These are phyloP conservation scores for Didymella sp. DNA, from an alignment of 2,329 filamentous ascomycete genomes.

Conservation along the genomic window DNA sequence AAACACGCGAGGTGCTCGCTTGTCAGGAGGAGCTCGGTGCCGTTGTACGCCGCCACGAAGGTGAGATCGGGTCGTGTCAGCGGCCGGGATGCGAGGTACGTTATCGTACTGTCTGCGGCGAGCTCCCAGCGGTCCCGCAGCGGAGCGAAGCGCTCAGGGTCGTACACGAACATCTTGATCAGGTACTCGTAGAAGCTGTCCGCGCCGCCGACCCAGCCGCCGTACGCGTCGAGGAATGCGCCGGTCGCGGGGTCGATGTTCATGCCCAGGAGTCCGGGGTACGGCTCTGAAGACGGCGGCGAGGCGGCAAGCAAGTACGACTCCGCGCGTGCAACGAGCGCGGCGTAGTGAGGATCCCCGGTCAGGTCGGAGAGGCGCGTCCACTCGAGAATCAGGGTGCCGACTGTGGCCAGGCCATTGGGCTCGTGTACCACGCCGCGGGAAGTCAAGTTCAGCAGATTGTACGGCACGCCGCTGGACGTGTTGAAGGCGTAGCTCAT, in stretches of 20 bases:
- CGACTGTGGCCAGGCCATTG: conserved; percentile 78
- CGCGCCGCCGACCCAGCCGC: conserved; percentile 78
- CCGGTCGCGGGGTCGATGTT: conserved; percentile 70
- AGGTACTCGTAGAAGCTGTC: conserved; percentile 91
- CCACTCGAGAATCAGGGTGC: conserved; percentile 85
- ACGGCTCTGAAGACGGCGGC: conserved; percentile 70
- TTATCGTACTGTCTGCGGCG: conserved; percentile 78
- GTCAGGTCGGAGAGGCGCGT: conserved; percentile 78
- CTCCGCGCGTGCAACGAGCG: conserved; percentile 71
- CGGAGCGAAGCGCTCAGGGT: conserved; percentile 65
- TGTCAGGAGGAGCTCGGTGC: conserved; percentile 48
- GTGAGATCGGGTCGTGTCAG: conserved; percentile 71
- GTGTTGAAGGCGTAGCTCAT: conserved; percentile 82
- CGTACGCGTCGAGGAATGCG: conserved; percentile 68
- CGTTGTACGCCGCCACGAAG: conserved; percentile 68
- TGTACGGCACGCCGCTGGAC: conserved; percentile 74
- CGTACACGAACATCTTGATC: conserved; percentile 89
- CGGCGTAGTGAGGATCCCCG: conserved; percentile 69
- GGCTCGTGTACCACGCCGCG: conserved; percentile 57
- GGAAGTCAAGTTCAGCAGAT: conserved; percentile 67
- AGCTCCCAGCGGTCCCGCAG: conserved; percentile 77
- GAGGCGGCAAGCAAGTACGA: conserved; percentile 72
- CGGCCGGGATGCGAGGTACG: conserved; percentile 73
- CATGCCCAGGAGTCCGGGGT: conserved; percentile 76
- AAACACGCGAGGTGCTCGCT: conserved; percentile 73